Evolutionary conservation across 2,329 filamentous ascomycete genomes (phyloP).

Genomic region (Drechmeria coniospora): DNA sequence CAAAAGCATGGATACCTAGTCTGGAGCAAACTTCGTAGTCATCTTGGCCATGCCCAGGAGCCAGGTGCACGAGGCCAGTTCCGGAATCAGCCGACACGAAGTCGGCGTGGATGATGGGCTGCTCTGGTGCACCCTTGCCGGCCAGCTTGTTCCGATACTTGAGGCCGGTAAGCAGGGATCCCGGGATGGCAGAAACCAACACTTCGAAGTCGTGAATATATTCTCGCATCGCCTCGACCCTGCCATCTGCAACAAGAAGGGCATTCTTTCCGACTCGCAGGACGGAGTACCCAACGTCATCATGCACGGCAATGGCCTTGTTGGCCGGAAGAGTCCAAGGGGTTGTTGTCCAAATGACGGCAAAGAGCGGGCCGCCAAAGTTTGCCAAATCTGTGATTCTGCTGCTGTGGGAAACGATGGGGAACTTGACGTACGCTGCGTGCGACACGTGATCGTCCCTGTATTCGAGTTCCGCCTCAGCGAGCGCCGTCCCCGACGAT

Average conservation of each 20-base stretch:
- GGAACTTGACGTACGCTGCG: slow-evolving; percentile 69
- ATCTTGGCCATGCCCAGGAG: slow-evolving; percentile 91
- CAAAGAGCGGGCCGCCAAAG: slow-evolving; percentile 42
- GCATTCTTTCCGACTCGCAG: slow-evolving; percentile 41
- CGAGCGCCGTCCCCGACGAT: slow-evolving; percentile 62
- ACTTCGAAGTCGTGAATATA: slow-evolving; percentile 36
- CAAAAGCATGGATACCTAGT: slow-evolving; percentile 57
- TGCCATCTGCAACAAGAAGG: slow-evolving; percentile 56
- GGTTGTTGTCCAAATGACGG: slow-evolving; percentile 97
- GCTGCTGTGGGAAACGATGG: slow-evolving; percentile 32
- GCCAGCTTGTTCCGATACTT: slow-evolving; percentile 59
- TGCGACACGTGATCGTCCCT: slow-evolving; percentile 57
- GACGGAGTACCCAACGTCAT: slow-evolving; percentile 58
- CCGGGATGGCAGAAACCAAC: slow-evolving; percentile 41
- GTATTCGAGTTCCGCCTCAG: slow-evolving; percentile 76
- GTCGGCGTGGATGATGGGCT: slow-evolving; percentile 65
- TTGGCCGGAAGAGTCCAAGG: slow-evolving; percentile 96
- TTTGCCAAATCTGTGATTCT: slow-evolving; percentile 18
- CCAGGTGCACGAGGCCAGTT: slow-evolving; percentile 85
- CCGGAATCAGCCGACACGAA: slow-evolving; percentile 88
- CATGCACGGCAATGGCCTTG: slow-evolving; percentile 68
- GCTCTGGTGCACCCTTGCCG: slow-evolving; percentile 35
- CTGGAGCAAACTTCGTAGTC: slow-evolving; percentile 73
- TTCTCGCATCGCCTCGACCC: slow-evolving; percentile 43
- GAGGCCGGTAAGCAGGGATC: slow-evolving; percentile 48